A percentile compares a stretch with the other conserved stretches of the same genome.
Conservation (phyloP, 805 yeast genomes). For the Clavispora vitiphila region DNA sequence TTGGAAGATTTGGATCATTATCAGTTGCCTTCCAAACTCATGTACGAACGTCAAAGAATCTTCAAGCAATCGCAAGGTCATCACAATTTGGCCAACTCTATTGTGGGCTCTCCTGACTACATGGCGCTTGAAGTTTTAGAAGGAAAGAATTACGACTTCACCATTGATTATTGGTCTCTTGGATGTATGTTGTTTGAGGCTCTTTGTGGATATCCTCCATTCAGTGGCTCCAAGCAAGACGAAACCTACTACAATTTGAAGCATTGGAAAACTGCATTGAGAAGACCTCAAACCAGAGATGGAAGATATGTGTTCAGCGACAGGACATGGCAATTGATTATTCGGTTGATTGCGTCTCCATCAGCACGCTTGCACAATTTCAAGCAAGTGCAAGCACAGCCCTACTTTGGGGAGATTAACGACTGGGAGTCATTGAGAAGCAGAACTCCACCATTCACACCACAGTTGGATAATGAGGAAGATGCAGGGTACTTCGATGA, state of each 20-base stretch:
- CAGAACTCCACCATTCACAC: conserved; percentile 89
- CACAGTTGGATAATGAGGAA: conserved; percentile 92
- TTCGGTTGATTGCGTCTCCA: conserved; percentile 75
- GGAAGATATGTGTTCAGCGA: conserved; percentile 92
- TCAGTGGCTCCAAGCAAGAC: conserved; percentile 87
- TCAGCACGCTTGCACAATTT: conserved; percentile 69
- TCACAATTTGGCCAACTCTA: conserved; percentile 84
- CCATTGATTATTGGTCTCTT: conserved; percentile 97
- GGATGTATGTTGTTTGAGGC: conserved; percentile 98
- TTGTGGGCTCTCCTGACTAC: conserved; percentile 97
- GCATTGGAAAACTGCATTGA: conserved; percentile 83
- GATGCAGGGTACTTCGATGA: conserved; percentile 99
- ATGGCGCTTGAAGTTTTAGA: conserved; percentile 97
- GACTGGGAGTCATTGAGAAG: conserved; percentile 69
- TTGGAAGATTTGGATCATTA: conserved; percentile 69
- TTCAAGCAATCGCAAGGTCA: conserved; percentile 80
- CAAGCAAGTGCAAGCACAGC: conserved; percentile 72
- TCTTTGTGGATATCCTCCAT: conserved; percentile 95
- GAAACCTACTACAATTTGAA: conserved; percentile 93
- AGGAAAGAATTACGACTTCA: conserved; percentile 89
- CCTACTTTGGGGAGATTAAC: conserved; percentile 72
- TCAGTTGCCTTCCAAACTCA: conserved; percentile 60
- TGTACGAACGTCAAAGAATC: conserved; percentile 81
- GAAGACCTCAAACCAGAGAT: conserved; percentile 87
- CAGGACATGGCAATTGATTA: conserved; percentile 89